phyloP scores from a whole-genome alignment of 2,329 filamentous ascomycete species.

The Didymella sp. region DNA sequence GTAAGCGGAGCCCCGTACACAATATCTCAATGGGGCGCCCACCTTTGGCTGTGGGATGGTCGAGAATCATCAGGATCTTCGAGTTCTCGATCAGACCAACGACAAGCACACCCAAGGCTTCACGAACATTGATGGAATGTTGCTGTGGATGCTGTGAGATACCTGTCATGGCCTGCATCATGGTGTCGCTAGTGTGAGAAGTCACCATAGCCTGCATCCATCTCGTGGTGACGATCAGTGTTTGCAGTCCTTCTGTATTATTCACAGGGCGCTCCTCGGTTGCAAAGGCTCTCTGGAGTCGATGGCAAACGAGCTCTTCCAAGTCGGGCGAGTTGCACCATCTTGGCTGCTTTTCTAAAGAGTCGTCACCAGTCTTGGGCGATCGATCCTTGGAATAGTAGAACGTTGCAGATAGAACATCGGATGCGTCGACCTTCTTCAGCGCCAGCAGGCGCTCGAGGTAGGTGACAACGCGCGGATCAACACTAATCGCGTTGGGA shows the following conservation, averaged over 20 bases:
- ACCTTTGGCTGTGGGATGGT: conserved; percentile 63
- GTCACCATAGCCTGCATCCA: conserved; percentile 53
- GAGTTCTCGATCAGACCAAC: conserved; percentile 68
- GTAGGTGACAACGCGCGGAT: conserved; percentile 47
- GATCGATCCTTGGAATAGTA: conserved; percentile 46
- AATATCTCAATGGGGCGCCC: background rate
- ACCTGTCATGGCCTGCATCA: conserved; percentile 51
- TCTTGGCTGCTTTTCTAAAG: conserved; percentile 29
- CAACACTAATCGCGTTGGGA: conserved; percentile 36
- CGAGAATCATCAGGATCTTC: conserved; percentile 62
- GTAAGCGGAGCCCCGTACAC: conserved; percentile 17
- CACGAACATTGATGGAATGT: conserved; percentile 67
- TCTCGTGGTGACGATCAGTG: conserved; percentile 39
- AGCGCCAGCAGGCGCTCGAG: conserved; percentile 44
- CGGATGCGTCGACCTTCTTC: conserved; percentile 45
- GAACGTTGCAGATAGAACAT: conserved; percentile 44
- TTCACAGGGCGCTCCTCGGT: conserved; percentile 44
- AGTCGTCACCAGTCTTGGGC: conserved; percentile 31
- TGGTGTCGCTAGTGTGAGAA: conserved; percentile 49
- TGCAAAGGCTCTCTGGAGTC: conserved; percentile 46
- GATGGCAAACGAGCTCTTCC: conserved; percentile 49
- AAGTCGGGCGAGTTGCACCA: conserved; percentile 47
- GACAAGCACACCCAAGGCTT: conserved; percentile 69
- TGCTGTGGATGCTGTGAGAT: conserved; percentile 57
- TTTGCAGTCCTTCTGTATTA: conserved; percentile 41